phyloP scores from a whole-genome alignment of 2,329 filamentous ascomycete genomes.

The Dothistroma pini region DNA sequence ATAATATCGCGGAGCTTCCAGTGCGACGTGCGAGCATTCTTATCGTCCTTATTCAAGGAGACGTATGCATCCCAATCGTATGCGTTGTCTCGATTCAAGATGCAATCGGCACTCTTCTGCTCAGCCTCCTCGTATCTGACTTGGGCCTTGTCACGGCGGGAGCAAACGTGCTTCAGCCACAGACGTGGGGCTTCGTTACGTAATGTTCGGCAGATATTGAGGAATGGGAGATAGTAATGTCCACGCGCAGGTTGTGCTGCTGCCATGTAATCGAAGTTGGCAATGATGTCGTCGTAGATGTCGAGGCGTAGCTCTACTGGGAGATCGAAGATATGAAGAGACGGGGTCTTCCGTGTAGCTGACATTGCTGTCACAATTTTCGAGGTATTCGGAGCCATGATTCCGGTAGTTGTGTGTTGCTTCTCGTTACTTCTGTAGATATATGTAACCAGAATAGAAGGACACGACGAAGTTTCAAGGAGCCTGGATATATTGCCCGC shows the following conservation, averaged over 20 bases:
- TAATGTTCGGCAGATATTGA: not conserved
- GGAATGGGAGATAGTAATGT: not conserved
- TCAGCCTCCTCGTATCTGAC: not conserved
- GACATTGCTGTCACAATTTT: not conserved
- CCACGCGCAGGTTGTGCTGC: not conserved
- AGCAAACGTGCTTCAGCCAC: not conserved
- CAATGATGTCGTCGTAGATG: not conserved
- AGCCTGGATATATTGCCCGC: no score
- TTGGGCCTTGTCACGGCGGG: not conserved
- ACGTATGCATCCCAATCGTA: not conserved
- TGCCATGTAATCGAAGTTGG: not conserved
- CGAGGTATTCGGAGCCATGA: not conserved
- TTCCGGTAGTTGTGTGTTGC: not conserved
- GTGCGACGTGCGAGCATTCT: not conserved
- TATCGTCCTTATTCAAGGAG: not conserved
- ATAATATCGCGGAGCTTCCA: not conserved
- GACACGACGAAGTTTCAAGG: no score
- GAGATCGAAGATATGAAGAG: not conserved
- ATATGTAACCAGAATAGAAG: no score
- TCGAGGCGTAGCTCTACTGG: not conserved
- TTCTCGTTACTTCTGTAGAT: no score
- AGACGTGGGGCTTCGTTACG: not conserved
- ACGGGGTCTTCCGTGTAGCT: not conserved
- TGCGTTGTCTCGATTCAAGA: not conserved
- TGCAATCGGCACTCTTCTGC: not conserved